Evolutionary conservation across 495 filamentous ascomycete species (phyloP).

Genomic region (Choiromyces venosus): DNA sequence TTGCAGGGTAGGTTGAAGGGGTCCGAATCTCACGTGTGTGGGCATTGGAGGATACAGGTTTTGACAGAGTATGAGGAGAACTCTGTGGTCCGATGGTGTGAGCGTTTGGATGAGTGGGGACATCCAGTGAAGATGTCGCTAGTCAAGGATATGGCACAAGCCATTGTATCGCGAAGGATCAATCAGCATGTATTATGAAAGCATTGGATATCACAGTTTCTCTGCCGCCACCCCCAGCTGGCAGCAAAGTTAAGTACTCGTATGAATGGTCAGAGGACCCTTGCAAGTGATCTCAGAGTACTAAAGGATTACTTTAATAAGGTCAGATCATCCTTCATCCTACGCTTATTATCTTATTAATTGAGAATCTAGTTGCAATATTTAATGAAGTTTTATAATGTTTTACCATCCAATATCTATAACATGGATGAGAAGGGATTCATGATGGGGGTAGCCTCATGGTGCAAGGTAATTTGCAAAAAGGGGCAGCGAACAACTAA

Average conservation of each 20-base stretch:
- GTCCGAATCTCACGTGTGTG: no score
- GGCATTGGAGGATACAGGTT: no score
- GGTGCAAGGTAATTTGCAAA: constrained; percentile 14
- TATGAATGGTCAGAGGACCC: neutral
- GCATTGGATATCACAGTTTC: neutral
- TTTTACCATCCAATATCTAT: constrained; percentile 7
- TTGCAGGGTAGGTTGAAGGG: no score
- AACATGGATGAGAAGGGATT: constrained; percentile 16
- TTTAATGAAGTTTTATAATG: constrained; percentile 9
- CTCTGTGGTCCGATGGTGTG: constrained; percentile 14
- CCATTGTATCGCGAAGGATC: no score
- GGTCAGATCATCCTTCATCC: constrained; percentile 6
- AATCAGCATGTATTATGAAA: neutral
- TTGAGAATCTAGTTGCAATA: constrained; percentile 11
- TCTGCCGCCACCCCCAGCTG: constrained; percentile 5
- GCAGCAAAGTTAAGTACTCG: neutral
- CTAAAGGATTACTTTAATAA: constrained; percentile 21
- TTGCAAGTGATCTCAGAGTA: neutral
- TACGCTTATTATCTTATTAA: no score
- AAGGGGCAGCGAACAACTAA: neutral
- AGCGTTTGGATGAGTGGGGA: constrained; percentile 14
- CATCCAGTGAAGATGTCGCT: neutral
- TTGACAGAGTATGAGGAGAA: constrained; percentile 17
- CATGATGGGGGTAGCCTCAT: constrained; percentile 1
- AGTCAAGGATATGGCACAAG: constrained; percentile 15